Base-by-base conservation (phyloP, 1,139 yeast genomes). In the Nakaseomyces glabratus region DNA sequence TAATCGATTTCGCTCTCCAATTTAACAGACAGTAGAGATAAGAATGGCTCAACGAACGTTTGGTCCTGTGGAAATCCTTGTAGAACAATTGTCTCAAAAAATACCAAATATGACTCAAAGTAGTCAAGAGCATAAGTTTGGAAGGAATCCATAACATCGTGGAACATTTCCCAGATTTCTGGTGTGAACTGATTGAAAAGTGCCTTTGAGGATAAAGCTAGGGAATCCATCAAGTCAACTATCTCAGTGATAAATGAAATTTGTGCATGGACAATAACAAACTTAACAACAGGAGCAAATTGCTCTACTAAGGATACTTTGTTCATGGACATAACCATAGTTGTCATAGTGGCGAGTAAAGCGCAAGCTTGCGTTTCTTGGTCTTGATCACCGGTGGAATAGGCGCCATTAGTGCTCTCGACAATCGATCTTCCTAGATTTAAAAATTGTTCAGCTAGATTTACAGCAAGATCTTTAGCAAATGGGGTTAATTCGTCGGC, bases 341-440 rank as follows among this genome's bases (percentile, higher is more conserved):
- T 85, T 24, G 86, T 76, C 73, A 90, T 75, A 2, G 97, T 88
- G 55, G 81, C 86, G 45, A 90, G 63, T 31, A 86, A 68, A 7
- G 96, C 96, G 37, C 82, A 65, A 1, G 93, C 95, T n/a, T 95
- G 90, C 58, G 81, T 73, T 24, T 82, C 78, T 58, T 90, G 90
- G 46, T 85, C 96, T 32, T 76, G 75, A 45, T 62, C 67, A 17
- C 63, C 63, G 19, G 65, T 69, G 22, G 65, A 68, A 38, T 62
- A 65, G 33, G 63, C 68, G 28, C 65, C 69, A 36, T 61, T 63
- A 6, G 10, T 31, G 11, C 18, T 28, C 35, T 63, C 94, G 38
- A 73, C 63, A 38, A 84, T 63, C 42, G 88, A 94, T 21, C 65
- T 63, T 2, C 84, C 77, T 33, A 84, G 58, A 43, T 79, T 70